Conservation (phyloP, 2,329 filamentous ascomycete species). For the Macrophomina pseudophaseolina region DNA sequence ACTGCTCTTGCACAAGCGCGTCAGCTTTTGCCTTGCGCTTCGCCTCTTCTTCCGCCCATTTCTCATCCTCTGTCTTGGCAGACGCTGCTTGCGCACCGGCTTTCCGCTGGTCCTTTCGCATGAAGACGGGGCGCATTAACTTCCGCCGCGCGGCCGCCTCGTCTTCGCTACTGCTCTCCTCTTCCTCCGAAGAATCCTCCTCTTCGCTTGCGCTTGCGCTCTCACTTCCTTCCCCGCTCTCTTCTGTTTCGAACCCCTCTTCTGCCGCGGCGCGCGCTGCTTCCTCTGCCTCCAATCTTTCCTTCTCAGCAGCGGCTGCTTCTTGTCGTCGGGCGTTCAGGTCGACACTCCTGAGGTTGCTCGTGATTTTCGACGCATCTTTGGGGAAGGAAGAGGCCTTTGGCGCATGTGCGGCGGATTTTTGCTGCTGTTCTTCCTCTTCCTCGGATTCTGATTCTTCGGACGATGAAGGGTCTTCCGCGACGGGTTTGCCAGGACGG, state of each 20-base stretch:
- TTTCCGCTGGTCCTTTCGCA: conserved; percentile 66
- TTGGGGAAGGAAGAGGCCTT: conserved; percentile 55
- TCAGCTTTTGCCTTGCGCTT: conserved; percentile 74
- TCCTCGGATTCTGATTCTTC: conserved; percentile 60
- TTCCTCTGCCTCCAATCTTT: conserved; percentile 33
- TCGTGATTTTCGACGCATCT: conserved; percentile 46
- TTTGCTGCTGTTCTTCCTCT: conserved; percentile 53
- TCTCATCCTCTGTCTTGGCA: conserved; percentile 45
- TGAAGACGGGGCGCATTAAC: conserved; percentile 69
- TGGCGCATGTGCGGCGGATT: conserved; percentile 43
- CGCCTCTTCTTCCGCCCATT: conserved; percentile 56
- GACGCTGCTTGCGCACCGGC: conserved; percentile 30
- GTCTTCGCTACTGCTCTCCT: conserved; percentile 60
- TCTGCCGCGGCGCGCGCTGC: conserved; percentile 48
- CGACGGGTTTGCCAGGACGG: conserved; percentile 78
- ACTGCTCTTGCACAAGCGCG: conserved; percentile 83
- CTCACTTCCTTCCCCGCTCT: conserved; percentile 37
- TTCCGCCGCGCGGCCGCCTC: conserved; percentile 57
- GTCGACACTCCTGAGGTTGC: conserved; percentile 51
- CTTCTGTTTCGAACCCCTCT: conserved; percentile 66
- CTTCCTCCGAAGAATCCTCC: conserved; percentile 42
- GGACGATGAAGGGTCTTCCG: conserved; percentile 49
- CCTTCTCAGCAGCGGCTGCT: conserved; percentile 36
- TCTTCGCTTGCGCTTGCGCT: conserved; percentile 29
- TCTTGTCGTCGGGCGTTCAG: conserved; percentile 40